Evolutionary conservation across 2,329 filamentous ascomycete species (phyloP).

Genomic region (Juglanconis oblonga): DNA sequence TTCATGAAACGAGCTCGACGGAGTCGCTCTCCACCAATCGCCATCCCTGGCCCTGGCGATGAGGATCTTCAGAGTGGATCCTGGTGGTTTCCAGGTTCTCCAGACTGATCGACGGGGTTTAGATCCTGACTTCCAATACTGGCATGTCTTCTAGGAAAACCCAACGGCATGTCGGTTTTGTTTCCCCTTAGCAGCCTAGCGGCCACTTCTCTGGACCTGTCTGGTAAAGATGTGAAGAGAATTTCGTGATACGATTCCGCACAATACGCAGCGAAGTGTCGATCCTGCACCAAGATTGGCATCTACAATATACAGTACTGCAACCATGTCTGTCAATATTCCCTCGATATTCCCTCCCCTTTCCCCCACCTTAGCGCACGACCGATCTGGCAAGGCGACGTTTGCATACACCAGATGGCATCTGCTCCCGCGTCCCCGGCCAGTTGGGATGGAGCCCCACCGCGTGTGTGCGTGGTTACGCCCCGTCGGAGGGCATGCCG

Average conservation of each 20-base stretch:
- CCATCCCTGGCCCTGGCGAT: not conserved
- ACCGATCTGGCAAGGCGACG: not conserved
- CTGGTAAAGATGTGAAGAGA: no score
- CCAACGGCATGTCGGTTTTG: not conserved
- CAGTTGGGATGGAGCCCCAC: no score
- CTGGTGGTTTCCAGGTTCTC: not conserved
- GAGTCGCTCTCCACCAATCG: constrained; percentile 2
- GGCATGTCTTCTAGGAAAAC: not conserved
- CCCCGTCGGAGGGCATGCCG: not conserved
- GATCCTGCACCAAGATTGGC: no score
- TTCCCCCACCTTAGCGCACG: not conserved
- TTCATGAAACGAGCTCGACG: not conserved
- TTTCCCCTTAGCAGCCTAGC: no score
- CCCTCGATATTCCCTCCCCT: not conserved
- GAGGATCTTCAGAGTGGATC: not conserved
- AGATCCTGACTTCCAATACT: not conserved
- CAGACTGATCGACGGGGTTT: not conserved
- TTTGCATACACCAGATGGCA: not conserved
- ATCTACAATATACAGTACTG: no score
- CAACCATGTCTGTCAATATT: not conserved
- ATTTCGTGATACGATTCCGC: no score
- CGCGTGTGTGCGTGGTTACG: not conserved
- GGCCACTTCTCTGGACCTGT: no score
- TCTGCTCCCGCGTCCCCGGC: not conserved
- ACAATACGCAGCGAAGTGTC: no score